Conservation (phyloP, 345 rosid genomes). For the Schrenkiella parvula region DNA sequence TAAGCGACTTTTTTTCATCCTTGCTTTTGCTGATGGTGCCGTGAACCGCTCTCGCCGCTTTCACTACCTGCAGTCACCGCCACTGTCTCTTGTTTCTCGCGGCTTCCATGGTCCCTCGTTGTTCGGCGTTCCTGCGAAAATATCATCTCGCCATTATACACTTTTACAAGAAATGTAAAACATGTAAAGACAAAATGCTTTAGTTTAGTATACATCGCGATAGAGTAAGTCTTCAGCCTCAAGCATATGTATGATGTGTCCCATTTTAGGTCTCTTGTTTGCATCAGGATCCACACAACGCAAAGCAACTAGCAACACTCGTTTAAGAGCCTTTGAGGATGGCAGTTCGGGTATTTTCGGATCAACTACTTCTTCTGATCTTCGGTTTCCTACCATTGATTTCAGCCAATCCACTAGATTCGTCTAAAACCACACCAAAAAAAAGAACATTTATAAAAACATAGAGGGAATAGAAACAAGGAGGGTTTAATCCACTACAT, state of each 20-base stretch:
- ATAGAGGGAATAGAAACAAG: neutral
- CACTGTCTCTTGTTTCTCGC: slow-evolving; percentile 19
- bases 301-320: slow-evolving; percentile 79
- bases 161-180: neutral
- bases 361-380: slow-evolving; percentile 77
- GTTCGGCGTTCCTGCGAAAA: slow-evolving; percentile 30
- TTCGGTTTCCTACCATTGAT: slow-evolving; percentile 71
- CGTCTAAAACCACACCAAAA: slow-evolving; percentile 42
- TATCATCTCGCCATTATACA: neutral
- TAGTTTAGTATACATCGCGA: slow-evolving; percentile 41
- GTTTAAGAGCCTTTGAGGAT: slow-evolving; percentile 61
- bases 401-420: slow-evolving; percentile 93
- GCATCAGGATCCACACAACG: slow-evolving; percentile 88
- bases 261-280: slow-evolving; percentile 73
- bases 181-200: neutral
- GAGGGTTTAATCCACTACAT: neutral
- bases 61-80: neutral
- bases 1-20: neutral
- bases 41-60: slow-evolving; percentile 30
- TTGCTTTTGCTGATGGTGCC: slow-evolving; percentile 21
- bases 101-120: slow-evolving; percentile 28
- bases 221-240: slow-evolving; percentile 76
- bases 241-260: slow-evolving; percentile 86
- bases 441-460: neutral
- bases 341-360: slow-evolving; percentile 83